phyloP scores from a whole-genome alignment of 2,329 filamentous ascomycete genomes.

The Aspergillus puulaauensis region DNA sequence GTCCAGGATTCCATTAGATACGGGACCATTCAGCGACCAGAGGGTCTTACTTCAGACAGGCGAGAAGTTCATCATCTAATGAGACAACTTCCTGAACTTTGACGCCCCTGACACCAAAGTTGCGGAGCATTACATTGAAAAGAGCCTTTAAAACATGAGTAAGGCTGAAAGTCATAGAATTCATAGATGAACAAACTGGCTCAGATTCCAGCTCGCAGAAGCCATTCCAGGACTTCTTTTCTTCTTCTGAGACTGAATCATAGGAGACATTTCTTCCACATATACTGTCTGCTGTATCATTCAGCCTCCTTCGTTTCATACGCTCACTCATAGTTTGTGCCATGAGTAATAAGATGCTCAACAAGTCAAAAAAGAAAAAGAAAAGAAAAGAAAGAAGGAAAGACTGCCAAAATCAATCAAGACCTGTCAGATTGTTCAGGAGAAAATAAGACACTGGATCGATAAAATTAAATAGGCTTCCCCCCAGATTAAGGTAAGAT shows the following conservation, averaged over 20 bases:
- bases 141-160: conserved; percentile 57
- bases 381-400: background rate
- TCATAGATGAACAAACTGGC: conserved; percentile 58
- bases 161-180: background rate
- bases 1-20: conserved; percentile 9
- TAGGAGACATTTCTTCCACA: conserved; percentile 22
- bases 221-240: conserved; percentile 47
- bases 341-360: background rate
- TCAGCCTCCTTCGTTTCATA: conserved; percentile 29
- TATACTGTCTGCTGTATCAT: conserved; percentile 19
- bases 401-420: background rate
- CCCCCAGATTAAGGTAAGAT: background rate
- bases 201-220: conserved; percentile 80
- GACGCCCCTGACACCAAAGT: conserved; percentile 72
- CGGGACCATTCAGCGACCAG: background rate
- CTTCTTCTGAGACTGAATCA: conserved; percentile 31
- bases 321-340: conserved; percentile 27
- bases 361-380: background rate
- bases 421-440: background rate
- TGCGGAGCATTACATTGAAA: conserved; percentile 80
- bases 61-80: conserved; percentile 66
- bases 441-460: background rate
- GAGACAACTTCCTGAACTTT: conserved; percentile 75
- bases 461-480: background rate
- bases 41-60: conserved; percentile 61